phyloP scores from a whole-genome alignment of 1,284 basidiomycete species.

The Entoloma clypeatum region DNA sequence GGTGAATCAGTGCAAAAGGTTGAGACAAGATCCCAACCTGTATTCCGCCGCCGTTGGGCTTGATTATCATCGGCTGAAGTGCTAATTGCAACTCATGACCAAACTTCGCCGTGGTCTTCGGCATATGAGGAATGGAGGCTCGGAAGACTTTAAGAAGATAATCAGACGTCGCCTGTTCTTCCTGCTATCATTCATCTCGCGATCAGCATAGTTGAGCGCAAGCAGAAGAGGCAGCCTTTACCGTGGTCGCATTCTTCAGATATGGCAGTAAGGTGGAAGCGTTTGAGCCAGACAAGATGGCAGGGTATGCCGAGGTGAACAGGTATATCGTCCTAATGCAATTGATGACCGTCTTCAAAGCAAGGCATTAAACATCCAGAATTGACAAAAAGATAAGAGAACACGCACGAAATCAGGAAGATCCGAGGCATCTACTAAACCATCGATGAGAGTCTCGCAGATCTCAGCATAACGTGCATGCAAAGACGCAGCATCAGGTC shows the following conservation, averaged over 20 bases:
- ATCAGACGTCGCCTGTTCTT: conserved; percentile 81
- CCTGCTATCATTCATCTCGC: conserved; percentile 45
- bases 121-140: conserved; percentile 81
- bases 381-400: conserved; percentile 18
- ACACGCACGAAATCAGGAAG: conserved; percentile 70
- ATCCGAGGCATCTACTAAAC: conserved; percentile 80
- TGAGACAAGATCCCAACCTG: conserved; percentile 40
- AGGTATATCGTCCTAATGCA: conserved; percentile 84
- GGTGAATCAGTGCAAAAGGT: conserved; percentile 1
- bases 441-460: conserved; percentile 82
- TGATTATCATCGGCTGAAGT: conserved; percentile 85
- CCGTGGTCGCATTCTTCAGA: conserved; percentile 75
- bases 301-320: conserved; percentile 76
- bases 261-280: conserved; percentile 85
- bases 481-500: conserved; percentile 47
- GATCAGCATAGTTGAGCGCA: background rate
- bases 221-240: conserved; percentile 31
- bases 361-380: conserved; percentile 6
- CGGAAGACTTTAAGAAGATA: conserved; percentile 87
- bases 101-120: conserved; percentile 82
- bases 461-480: conserved; percentile 70
- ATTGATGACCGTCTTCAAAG: conserved; percentile 67
- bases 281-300: conserved; percentile 75
- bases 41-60: conserved; percentile 65
- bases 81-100: conserved; percentile 79